Evolutionary conservation across 2,329 filamentous ascomycete genomes (phyloP).

Genomic region (Aschersonia sp.): DNA sequence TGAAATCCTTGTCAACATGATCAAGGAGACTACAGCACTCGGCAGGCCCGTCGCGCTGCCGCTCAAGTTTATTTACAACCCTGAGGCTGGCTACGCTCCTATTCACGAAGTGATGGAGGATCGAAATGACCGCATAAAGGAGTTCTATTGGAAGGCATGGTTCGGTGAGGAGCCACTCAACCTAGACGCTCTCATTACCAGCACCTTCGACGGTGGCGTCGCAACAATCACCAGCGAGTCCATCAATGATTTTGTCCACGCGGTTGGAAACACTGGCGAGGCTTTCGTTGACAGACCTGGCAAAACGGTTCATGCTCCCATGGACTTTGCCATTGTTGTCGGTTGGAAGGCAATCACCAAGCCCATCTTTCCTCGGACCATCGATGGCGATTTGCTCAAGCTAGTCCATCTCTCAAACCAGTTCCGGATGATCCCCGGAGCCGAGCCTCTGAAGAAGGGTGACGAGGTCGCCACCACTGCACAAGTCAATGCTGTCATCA

Average conservation of each 20-base stretch:
- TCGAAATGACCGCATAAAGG: slow-evolving; percentile 96
- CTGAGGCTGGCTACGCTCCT: slow-evolving; percentile 92
- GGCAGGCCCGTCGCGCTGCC: slow-evolving; percentile 70
- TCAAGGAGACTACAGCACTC: slow-evolving; percentile 82
- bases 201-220: slow-evolving; percentile 79
- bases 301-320: slow-evolving; percentile 87
- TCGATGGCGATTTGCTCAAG: slow-evolving; percentile 91
- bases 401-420: slow-evolving; percentile 93
- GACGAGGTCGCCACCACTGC: slow-evolving; percentile 87
- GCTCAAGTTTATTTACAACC: slow-evolving; percentile 83
- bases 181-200: slow-evolving; percentile 71
- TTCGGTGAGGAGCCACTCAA: slow-evolving; percentile 78
- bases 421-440: slow-evolving; percentile 96
- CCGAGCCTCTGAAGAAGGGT: slow-evolving; percentile 87
- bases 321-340: slow-evolving; percentile 98
- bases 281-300: slow-evolving; percentile 92
- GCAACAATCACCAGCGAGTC: slow-evolving; percentile 78
- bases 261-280: slow-evolving; percentile 93
- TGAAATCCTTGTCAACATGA: slow-evolving; percentile 77
- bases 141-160: slow-evolving; percentile 98
- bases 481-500: slow-evolving; percentile 94
- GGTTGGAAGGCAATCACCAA: slow-evolving; percentile 99
- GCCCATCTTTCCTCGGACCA: slow-evolving; percentile 92
- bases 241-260: slow-evolving; percentile 98
- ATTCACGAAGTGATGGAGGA: slow-evolving; percentile 93